Evolutionary conservation across 2,329 filamentous ascomycete species (phyloP).

Genomic region (Xylaria sp.): DNA sequence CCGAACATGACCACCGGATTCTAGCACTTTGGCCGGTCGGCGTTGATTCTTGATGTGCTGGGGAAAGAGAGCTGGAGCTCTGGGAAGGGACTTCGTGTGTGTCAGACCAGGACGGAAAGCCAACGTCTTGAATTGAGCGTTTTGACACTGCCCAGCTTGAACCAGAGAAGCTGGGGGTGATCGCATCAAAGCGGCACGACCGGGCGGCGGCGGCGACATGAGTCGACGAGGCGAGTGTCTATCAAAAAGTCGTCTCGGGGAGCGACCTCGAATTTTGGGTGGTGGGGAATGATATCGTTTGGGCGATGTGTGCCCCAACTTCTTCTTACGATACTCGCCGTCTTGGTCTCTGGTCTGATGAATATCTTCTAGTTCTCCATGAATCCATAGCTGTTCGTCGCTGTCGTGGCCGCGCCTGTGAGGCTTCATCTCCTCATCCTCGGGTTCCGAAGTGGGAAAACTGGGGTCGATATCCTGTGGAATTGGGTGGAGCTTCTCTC

Average conservation of each 20-base stretch:
- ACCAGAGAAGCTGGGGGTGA: conserved; percentile 56
- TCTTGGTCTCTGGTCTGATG: conserved; percentile 67
- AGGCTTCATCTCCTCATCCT: conserved; percentile 83
- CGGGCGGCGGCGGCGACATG: conserved; percentile 76
- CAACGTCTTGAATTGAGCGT: conserved; percentile 58
- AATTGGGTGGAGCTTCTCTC: conserved; percentile 81
- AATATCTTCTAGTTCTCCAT: conserved; percentile 76
- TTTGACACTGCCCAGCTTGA: conserved; percentile 43
- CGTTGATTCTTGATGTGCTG: conserved; percentile 59
- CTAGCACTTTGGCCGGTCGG: conserved; percentile 47
- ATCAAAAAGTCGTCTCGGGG: conserved; percentile 70
- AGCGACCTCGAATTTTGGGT: conserved; percentile 62
- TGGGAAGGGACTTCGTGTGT: conserved; percentile 87
- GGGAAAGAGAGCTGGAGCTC: conserved; percentile 77
- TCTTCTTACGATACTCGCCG: conserved; percentile 61
- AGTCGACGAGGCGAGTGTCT: conserved; percentile 76
- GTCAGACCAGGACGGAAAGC: conserved; percentile 73
- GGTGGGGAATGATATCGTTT: conserved; percentile 67
- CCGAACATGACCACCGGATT: conserved; percentile 71
- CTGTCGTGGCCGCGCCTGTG: conserved; percentile 69
- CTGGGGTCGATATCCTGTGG: conserved; percentile 99
- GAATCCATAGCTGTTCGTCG: conserved; percentile 75
- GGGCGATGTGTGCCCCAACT: conserved; percentile 65
- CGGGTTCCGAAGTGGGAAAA: conserved; percentile 93
- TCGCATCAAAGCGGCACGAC: conserved; percentile 51